A percentile compares a stretch with the other conserved stretches of the same genome.
Evolutionary conservation across 108 stramenopile species (phyloP).

Genomic region (Chaetoceros tenuissimus): DNA sequence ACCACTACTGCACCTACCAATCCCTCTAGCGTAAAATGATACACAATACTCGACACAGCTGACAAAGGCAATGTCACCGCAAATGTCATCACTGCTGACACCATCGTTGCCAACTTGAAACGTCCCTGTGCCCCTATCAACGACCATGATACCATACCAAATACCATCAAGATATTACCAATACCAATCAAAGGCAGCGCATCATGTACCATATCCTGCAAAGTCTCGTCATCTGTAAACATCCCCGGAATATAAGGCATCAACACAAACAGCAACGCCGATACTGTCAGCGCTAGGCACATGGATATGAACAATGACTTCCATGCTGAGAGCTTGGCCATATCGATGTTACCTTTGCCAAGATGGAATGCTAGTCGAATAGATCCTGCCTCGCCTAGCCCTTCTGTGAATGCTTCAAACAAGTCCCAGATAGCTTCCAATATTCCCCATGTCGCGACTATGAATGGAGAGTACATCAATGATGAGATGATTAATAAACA

Average conservation of each 20-base stretch:
- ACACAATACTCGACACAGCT: constrained; percentile 21
- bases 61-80: constrained; percentile 40
- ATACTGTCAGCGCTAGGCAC: too few species aligned
- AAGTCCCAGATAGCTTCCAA: constrained; percentile 13
- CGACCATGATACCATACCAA: constrained; percentile 43
- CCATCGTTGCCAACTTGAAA: constrained; percentile 38
- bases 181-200: constrained; percentile 32
- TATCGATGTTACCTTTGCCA: constrained; percentile 33
- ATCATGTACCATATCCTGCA: constrained; percentile 16
- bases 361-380: constrained; percentile 49
- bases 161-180: constrained; percentile 37
- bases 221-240: constrained; percentile 21
- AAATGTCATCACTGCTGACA: constrained; percentile 37
- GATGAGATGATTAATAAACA: constrained; percentile 15
- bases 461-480: too few species aligned
- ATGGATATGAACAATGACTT: too few species aligned
- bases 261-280: constrained; percentile 20
- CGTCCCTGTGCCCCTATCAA: constrained; percentile 57
- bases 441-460: constrained; percentile 56
- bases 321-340: constrained; percentile 37
- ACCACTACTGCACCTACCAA: constrained; percentile 33
- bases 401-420: constrained; percentile 24
- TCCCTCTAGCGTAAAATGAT: constrained; percentile 38
- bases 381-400: constrained; percentile 46
- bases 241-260: constrained; percentile 27